Evolutionary conservation across 2,329 filamentous ascomycete genomes (phyloP).

Genomic region (Pseudogymnoascus sp.): DNA sequence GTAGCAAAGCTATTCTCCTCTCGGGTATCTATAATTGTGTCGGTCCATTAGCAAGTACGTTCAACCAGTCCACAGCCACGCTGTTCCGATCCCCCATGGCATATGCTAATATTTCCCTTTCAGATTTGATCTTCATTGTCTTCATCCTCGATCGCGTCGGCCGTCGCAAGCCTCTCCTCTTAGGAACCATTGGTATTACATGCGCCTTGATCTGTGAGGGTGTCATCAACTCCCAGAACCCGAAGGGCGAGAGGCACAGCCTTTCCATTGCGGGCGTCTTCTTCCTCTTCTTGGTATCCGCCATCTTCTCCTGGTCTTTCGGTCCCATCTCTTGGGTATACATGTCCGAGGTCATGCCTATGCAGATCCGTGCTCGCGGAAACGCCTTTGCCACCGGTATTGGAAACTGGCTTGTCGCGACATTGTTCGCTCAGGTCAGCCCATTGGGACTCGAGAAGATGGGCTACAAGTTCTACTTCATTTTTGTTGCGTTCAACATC

Average conservation of each 20-base stretch:
- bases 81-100: neutral
- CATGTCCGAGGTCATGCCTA: constrained; percentile 57
- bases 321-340: constrained; percentile 56
- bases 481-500: constrained; percentile 42
- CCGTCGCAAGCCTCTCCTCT: constrained; percentile 43
- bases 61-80: constrained; percentile 25
- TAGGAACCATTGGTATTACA: constrained; percentile 45
- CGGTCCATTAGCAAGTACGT: constrained; percentile 37
- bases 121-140: constrained; percentile 50
- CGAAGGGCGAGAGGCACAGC: constrained; percentile 32
- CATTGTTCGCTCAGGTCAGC: constrained; percentile 50
- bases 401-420: constrained; percentile 51
- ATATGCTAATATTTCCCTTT: neutral
- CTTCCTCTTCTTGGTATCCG: constrained; percentile 56
- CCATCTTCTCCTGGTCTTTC: constrained; percentile 52
- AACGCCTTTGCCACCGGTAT: constrained; percentile 50
- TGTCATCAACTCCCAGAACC: constrained; percentile 44
- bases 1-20: constrained; percentile 43
- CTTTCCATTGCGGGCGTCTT: constrained; percentile 54
- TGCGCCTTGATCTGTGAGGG: constrained; percentile 53
- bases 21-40: constrained; percentile 53
- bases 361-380: constrained; percentile 54
- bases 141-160: constrained; percentile 47
- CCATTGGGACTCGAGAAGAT: constrained; percentile 42
- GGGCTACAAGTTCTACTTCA: constrained; percentile 48